Evolutionary conservation across 805 yeast genomes (phyloP).

Genomic region (Wickerhamiella sergipiensis): DNA sequence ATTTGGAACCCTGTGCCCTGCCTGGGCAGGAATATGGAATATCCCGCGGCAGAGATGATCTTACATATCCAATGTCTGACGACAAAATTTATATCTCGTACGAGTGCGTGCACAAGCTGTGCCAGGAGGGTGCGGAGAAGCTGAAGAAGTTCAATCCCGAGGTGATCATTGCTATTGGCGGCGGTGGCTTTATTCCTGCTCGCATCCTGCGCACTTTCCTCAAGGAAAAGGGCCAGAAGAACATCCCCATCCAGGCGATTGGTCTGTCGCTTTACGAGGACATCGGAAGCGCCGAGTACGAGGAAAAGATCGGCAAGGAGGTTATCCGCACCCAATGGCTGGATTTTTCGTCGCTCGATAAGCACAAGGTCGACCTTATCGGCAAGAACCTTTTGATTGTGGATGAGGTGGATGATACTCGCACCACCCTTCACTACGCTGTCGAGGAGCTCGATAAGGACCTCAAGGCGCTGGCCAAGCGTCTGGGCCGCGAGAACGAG

Average conservation of each 20-base stretch:
- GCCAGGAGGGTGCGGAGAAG: conserved; percentile 50
- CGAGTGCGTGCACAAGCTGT: conserved; percentile 70
- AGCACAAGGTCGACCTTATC: conserved; percentile 60
- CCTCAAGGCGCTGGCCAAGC: conserved; percentile 44
- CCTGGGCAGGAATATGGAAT: not conserved
- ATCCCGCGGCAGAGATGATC: not conserved
- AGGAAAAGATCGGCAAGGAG: conserved; percentile 57
- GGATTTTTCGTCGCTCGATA: conserved; percentile 57
- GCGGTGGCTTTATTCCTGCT: conserved; percentile 97
- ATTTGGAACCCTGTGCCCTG: not conserved
- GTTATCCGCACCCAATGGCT: conserved; percentile 85
- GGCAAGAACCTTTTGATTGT: conserved; percentile 74
- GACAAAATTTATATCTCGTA: conserved; percentile 49
- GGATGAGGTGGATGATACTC: conserved; percentile 85
- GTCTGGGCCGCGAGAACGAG: conserved; percentile 44
- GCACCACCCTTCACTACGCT: conserved; percentile 81
- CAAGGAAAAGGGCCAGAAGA: conserved; percentile 71
- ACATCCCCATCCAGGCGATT: conserved; percentile 87
- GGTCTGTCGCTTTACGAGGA: conserved; percentile 87
- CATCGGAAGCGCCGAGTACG: conserved; percentile 35
- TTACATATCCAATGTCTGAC: conserved; percentile 1
- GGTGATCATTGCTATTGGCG: conserved; percentile 84
- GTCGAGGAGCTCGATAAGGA: conserved; percentile 60
- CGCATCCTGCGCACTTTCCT: conserved; percentile 87
- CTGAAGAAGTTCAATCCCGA: conserved; percentile 64